Evolutionary conservation across 2,329 filamentous ascomycete genomes (phyloP).

Genomic region (Ophiostoma sp.): DNA sequence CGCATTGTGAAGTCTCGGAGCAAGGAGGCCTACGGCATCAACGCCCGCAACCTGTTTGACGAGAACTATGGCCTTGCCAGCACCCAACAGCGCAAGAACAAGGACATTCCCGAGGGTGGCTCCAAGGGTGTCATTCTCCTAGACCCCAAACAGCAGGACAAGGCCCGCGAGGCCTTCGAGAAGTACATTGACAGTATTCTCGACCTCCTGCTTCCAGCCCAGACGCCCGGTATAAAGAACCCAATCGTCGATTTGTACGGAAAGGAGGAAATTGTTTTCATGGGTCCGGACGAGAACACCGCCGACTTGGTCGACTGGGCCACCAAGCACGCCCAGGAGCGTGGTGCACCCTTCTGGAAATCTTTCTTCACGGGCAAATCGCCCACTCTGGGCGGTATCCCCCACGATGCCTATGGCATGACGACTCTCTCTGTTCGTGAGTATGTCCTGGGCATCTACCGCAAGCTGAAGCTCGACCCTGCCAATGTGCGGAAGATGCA

Average conservation of each 20-base stretch:
- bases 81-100: conserved; percentile 99
- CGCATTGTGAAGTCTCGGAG: conserved; percentile 98
- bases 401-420: conserved; percentile 95
- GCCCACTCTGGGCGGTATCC: conserved; percentile 90
- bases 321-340: conserved; percentile 82
- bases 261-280: conserved; percentile 94
- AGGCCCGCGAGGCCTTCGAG: conserved; percentile 86
- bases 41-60: conserved; percentile 91
- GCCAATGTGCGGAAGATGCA: conserved; percentile 86
- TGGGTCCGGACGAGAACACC: conserved; percentile 98
- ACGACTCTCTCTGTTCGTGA: conserved; percentile 94
- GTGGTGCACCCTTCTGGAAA: conserved; percentile 98
- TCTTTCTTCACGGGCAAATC: conserved; percentile 99
- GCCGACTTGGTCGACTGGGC: conserved; percentile 97
- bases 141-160: conserved; percentile 90
- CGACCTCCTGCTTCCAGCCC: conserved; percentile 82
- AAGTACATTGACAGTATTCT: conserved; percentile 99
- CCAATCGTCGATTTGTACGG: conserved; percentile 93
- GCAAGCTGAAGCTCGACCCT: conserved; percentile 87
- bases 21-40: conserved; percentile 93
- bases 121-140: conserved; percentile 97
- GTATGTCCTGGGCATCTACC: conserved; percentile 94
- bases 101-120: conserved; percentile 96
- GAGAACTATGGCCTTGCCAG: conserved; percentile 98
- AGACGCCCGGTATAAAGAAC: conserved; percentile 96